phyloP scores from a whole-genome alignment of 192 early-diverging fungal genomes.

The Piromyces sp. region DNA sequence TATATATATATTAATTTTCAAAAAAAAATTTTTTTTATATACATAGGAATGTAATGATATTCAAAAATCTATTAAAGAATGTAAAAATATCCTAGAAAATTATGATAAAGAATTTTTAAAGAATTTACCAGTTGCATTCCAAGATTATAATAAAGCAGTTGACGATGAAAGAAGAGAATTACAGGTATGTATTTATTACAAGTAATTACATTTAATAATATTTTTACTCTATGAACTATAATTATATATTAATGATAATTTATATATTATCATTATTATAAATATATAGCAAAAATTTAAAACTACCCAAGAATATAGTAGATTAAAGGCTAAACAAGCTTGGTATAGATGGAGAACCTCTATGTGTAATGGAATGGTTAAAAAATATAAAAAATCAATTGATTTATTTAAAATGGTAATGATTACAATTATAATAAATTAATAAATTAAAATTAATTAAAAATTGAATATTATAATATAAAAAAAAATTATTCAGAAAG shows the following conservation, averaged over 20 bases:
- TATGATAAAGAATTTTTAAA: not conserved
- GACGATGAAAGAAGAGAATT: not conserved
- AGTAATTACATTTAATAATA: no score
- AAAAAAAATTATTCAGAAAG: no score
- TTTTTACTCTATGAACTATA: no score
- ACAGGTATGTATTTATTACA: not conserved
- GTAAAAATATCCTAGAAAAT: not conserved
- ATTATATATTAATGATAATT: no score
- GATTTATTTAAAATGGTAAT: not conserved
- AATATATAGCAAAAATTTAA: not conserved
- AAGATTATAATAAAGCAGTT: not conserved
- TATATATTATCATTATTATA: no score
- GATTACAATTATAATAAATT: not conserved
- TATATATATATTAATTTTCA: no score
- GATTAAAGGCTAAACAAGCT: not conserved
- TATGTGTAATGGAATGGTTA: not conserved
- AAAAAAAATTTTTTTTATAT: not conserved
- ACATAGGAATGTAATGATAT: not conserved
- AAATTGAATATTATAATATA: no score
- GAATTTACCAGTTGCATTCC: not conserved
- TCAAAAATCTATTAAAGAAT: not conserved
- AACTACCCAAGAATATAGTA: not conserved
- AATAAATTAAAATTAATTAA: no score
- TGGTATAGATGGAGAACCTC: not conserved
- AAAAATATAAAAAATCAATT: not conserved